A percentile compares a stretch with the other conserved stretches of the same genome.
Evolutionary conservation across 352 stramenopile genomes (phyloP).

Genomic region (Globisporangium lucens): DNA sequence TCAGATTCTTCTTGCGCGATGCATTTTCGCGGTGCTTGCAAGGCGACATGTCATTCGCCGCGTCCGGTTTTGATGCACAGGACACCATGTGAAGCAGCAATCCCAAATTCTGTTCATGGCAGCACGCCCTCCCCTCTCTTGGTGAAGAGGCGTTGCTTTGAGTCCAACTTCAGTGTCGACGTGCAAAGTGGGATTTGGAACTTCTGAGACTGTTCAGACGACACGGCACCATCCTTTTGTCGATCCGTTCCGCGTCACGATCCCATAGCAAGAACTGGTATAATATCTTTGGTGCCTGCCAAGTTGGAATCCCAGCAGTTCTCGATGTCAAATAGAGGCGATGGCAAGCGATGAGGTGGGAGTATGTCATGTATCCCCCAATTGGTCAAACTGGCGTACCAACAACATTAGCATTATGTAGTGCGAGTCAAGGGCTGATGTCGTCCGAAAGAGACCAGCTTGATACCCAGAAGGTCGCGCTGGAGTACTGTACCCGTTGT

Average conservation of each 20-base stretch:
- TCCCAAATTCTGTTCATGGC: neutral
- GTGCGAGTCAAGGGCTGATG: neutral
- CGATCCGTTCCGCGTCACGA: neutral
- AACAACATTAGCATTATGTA: neutral
- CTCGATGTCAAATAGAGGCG: neutral
- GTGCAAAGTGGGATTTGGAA: neutral
- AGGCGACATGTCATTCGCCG: neutral
- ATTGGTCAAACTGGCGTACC: neutral
- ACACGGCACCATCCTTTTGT: neutral
- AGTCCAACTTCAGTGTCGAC: neutral
- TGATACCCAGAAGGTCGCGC: too few relatives aligned
- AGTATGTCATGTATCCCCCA: neutral
- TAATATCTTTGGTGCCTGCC: neutral
- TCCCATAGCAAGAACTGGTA: neutral
- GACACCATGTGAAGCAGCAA: neutral
- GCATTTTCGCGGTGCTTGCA: too few relatives aligned
- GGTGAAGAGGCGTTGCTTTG: neutral
- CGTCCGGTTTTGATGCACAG: neutral
- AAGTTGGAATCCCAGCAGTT: neutral
- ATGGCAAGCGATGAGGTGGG: neutral
- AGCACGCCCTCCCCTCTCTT: neutral
- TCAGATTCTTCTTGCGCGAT: too few relatives aligned
- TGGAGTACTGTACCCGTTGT: neutral
- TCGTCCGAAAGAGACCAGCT: neutral
- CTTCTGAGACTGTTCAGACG: neutral